Conservation (phyloP, 1,139 yeast species). For the Debaryomyces coudertii region DNA sequence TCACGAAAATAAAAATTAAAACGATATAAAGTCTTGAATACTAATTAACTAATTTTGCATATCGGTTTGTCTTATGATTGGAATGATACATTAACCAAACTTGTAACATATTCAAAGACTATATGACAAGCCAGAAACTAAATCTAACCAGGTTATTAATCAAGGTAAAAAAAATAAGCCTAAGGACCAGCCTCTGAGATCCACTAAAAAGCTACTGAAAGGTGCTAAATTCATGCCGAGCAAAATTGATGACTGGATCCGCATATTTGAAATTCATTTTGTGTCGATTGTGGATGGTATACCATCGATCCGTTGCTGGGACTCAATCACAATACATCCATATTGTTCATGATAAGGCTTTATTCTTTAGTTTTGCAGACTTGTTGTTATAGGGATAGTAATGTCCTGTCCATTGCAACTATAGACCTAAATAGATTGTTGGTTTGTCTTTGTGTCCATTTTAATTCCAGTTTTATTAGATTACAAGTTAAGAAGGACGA, state of each 20-base stretch:
- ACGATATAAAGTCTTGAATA: no score
- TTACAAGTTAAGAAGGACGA: background rate
- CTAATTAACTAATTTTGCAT: no score
- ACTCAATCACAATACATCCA: slow-evolving; percentile 4
- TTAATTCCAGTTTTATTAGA: slow-evolving; percentile 15
- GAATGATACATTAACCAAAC: no score
- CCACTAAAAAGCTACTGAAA: no score
- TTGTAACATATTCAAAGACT: no score
- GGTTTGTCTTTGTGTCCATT: slow-evolving; percentile 17
- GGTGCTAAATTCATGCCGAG: background rate
- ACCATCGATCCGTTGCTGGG: slow-evolving; percentile 3
- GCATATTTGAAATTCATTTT: slow-evolving; percentile 2
- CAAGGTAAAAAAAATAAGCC: no score
- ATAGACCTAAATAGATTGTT: background rate
- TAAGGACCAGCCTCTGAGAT: no score
- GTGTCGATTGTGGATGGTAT: slow-evolving; percentile 4
- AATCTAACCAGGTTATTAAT: no score
- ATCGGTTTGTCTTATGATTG: no score
- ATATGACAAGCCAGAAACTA: no score
- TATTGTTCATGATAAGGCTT: background rate
- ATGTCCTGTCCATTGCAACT: background rate
- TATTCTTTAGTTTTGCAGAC: slow-evolving; percentile 2
- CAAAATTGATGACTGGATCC: background rate
- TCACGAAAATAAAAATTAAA: no score
- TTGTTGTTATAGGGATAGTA: slow-evolving; percentile 1